Conservation (phyloP, 1,284 basidiomycete genomes). For the Pseudozyma tsukubaensis region DNA sequence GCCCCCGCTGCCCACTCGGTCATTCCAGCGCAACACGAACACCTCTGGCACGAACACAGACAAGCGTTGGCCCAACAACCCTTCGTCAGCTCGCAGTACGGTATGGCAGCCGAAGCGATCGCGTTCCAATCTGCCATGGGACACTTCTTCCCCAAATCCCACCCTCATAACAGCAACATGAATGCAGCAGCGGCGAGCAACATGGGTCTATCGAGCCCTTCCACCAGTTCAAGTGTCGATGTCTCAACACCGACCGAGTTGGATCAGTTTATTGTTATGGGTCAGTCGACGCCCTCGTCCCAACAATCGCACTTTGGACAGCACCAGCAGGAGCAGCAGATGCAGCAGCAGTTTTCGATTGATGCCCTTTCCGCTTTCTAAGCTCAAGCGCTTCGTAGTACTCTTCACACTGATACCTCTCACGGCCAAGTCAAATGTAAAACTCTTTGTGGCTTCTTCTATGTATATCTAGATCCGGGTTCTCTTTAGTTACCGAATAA, state of each 20-base stretch:
- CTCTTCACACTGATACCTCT: no score
- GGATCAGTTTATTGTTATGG: constrained; percentile 33
- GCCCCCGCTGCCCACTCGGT: not conserved
- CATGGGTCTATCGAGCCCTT: no score
- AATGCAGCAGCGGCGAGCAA: no score
- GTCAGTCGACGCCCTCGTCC: constrained; percentile 2
- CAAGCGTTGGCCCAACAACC: constrained; percentile 1
- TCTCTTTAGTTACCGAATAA: no score
- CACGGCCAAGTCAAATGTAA: no score
- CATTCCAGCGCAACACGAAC: constrained; percentile 1
- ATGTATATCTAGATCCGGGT: no score
- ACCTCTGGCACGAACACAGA: no score
- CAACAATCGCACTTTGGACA: not conserved
- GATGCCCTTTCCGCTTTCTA: constrained; percentile 18
- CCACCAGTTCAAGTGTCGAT: constrained; percentile 6
- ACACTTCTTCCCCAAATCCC: constrained; percentile 47
- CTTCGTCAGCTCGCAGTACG: constrained; percentile 17
- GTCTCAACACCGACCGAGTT: constrained; percentile 26
- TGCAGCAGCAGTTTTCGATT: constrained; percentile 13
- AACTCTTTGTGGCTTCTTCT: not conserved
- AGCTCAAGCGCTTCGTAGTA: not conserved
- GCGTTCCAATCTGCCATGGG: constrained; percentile 42
- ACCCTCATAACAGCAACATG: constrained; percentile 12
- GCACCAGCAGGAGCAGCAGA: constrained; percentile 13
- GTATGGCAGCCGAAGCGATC: constrained; percentile 27